phyloP scores from a whole-genome alignment of 257 asterid genomes.

The Cordia subcordata region DNA sequence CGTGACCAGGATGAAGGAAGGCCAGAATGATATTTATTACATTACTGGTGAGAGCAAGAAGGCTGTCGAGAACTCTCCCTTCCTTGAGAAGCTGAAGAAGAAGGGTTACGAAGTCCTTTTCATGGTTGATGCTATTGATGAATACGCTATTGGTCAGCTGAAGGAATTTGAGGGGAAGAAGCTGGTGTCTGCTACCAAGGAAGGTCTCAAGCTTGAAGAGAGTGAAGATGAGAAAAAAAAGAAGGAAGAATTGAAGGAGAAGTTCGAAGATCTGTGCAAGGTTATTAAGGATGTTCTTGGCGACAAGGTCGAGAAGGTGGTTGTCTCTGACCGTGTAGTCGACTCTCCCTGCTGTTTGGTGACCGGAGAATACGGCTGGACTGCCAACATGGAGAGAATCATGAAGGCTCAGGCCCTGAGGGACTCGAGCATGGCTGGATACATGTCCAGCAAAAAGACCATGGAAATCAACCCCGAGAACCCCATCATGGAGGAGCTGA shows the following conservation, averaged over 20 bases:
- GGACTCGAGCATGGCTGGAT: slow-evolving; percentile 68
- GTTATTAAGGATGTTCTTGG: slow-evolving; percentile 62
- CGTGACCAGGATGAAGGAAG: slow-evolving; percentile 68
- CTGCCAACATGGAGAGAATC: slow-evolving; percentile 68
- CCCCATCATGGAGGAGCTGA: slow-evolving; percentile 61
- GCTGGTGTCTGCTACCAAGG: slow-evolving; percentile 64
- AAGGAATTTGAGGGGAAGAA: slow-evolving; percentile 63
- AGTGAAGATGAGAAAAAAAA: slow-evolving; percentile 51
- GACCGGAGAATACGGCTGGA: slow-evolving; percentile 63
- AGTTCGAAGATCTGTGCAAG: slow-evolving; percentile 57
- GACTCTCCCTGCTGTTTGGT: slow-evolving; percentile 71
- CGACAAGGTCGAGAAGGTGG: slow-evolving; percentile 57
- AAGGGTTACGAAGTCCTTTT: slow-evolving; percentile 57
- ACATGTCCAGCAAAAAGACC: slow-evolving; percentile 71
- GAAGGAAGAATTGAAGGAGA: slow-evolving; percentile 41
- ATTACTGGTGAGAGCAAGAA: slow-evolving; percentile 65
- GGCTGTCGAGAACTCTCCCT: slow-evolving; percentile 73
- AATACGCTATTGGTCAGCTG: slow-evolving; percentile 54
- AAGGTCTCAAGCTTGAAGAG: slow-evolving; percentile 61
- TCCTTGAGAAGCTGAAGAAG: slow-evolving; percentile 65
- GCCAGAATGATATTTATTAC: slow-evolving; percentile 55
- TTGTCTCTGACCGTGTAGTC: slow-evolving; percentile 60
- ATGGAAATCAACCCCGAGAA: slow-evolving; percentile 73
- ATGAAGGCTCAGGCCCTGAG: slow-evolving; percentile 67
- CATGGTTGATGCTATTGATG: slow-evolving; percentile 69